Evolutionary conservation across 768 basidiomycete genomes (phyloP), one percentile per base, ranked within the genome.

Genomic region (Porphyrellus cyaneotinctus): DNA sequence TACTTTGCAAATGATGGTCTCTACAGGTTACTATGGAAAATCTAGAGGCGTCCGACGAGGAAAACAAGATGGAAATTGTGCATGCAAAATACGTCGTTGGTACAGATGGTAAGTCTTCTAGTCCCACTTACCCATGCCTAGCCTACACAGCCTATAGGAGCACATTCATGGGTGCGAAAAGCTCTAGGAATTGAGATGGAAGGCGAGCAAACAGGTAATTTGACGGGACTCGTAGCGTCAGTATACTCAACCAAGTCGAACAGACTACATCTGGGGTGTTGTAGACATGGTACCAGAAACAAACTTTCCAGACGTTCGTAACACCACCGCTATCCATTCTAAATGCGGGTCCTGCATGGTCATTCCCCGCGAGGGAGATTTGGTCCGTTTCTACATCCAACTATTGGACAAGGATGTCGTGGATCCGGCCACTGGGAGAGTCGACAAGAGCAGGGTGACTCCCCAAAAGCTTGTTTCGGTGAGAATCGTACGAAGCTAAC

Each of bases 271-370:
- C 15, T 42, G 39, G 39, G 39, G 39, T 26, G 39, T 42, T 9
- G 39, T 42, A 17, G 91, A 91, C 65, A 72, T 81, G 50, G 61
- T 80, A 18, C 84, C 84, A 0, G 77, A 83, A n/a, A 88, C 87
- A 2, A 73, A 89, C 62, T 88, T 90, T 53, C 88, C 88, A 0
- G 87, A 91, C 63, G 82, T 87, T 52, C 81, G 87, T 14, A 83
- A 82, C 48, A 76, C 73, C 57, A 72, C 72, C 42, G 81, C 71
- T 1, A 79, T 90, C 18, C 86, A 90, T 65, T 88, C 87, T 0
- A 74, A 75, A 26, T 75, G 79, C 43, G 83, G 85, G 1, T 82
- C 84, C 0, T 81, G 83, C 52, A 84, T 90, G 82, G 63, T 87
- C 38, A 87, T 91, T 46, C 88, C 88, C 0, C 78, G 88, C 24